phyloP scores from a whole-genome alignment of 2,329 filamentous ascomycete species.

The Zymoseptoria pseudotritici region DNA sequence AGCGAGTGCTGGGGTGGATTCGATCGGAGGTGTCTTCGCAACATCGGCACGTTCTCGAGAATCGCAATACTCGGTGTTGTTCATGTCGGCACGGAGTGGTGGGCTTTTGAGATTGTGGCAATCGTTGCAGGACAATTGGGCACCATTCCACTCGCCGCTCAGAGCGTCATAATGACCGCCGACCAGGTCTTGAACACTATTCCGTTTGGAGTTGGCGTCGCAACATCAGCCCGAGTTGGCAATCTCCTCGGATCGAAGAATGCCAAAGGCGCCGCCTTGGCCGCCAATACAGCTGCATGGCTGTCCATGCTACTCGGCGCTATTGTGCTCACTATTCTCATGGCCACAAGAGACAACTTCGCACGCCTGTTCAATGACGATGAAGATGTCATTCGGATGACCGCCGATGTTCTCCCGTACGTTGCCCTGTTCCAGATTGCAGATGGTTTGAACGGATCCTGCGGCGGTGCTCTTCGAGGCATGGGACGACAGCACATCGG shows the following conservation, averaged over 20 bases:
- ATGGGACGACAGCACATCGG: constrained; percentile 85
- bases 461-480: constrained; percentile 70
- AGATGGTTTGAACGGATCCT: constrained; percentile 77
- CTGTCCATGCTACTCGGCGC: constrained; percentile 63
- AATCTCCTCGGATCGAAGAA: constrained; percentile 68
- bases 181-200: constrained; percentile 75
- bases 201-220: constrained; percentile 79
- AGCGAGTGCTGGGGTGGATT: constrained; percentile 72
- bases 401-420: constrained; percentile 71
- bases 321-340: constrained; percentile 59
- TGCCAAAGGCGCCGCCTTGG: constrained; percentile 57
- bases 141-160: constrained; percentile 69
- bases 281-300: constrained; percentile 68
- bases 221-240: constrained; percentile 68
- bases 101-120: constrained; percentile 88
- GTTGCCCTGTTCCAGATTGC: constrained; percentile 88
- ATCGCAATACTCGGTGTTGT: constrained; percentile 70
- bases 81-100: constrained; percentile 84
- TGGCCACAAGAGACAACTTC: constrained; percentile 65
- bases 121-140: constrained; percentile 74
- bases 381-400: constrained; percentile 60
- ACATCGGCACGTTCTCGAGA: constrained; percentile 63
- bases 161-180: constrained; percentile 83
- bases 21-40: constrained; percentile 55
- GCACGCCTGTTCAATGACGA: constrained; percentile 79